A percentile compares a stretch with the other conserved stretches of the same genome.
Evolutionary conservation across 108 stramenopile genomes (phyloP).

Genomic region (Fistulifera solaris): DNA sequence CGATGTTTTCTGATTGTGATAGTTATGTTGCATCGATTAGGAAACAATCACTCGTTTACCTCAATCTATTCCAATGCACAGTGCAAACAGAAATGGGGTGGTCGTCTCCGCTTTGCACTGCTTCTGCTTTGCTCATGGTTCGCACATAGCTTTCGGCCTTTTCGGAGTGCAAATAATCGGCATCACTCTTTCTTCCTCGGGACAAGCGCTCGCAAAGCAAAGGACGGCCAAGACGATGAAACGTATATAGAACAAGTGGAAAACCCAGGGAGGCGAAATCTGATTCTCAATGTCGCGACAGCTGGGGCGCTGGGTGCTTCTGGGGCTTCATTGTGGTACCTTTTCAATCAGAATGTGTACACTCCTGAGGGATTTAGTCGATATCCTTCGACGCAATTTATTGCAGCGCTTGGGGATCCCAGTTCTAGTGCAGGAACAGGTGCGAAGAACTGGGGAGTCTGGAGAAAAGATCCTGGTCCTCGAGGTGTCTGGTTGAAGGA

Average conservation of each 20-base stretch:
- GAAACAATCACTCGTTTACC: too few relatives aligned
- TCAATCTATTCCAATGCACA: too few relatives aligned
- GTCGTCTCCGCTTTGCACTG: too few relatives aligned
- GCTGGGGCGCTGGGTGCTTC: slow-evolving; percentile 22
- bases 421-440: slow-evolving; percentile 37
- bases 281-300: slow-evolving; percentile 23
- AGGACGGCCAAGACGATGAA: slow-evolving; percentile 3
- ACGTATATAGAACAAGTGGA: background rate
- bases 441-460: slow-evolving; percentile 64
- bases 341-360: slow-evolving; percentile 20
- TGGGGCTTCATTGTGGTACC: slow-evolving; percentile 20
- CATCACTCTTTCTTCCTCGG: too few relatives aligned
- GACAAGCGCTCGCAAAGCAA: too few relatives aligned
- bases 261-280: slow-evolving; percentile 15
- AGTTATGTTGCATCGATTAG: too few relatives aligned
- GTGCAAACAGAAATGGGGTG: too few relatives aligned
- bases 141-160: too few relatives aligned
- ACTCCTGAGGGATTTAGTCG: slow-evolving; percentile 43
- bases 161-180: too few relatives aligned
- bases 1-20: too few relatives aligned
- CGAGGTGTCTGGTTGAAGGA: slow-evolving; percentile 64
- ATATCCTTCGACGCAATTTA: slow-evolving; percentile 62
- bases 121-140: too few relatives aligned
- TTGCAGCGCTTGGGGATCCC: slow-evolving; percentile 73
- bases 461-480: slow-evolving; percentile 79